Base-by-base conservation (phyloP, 2,329 filamentous ascomycete genomes). In the Aspergillus amoenus region DNA sequence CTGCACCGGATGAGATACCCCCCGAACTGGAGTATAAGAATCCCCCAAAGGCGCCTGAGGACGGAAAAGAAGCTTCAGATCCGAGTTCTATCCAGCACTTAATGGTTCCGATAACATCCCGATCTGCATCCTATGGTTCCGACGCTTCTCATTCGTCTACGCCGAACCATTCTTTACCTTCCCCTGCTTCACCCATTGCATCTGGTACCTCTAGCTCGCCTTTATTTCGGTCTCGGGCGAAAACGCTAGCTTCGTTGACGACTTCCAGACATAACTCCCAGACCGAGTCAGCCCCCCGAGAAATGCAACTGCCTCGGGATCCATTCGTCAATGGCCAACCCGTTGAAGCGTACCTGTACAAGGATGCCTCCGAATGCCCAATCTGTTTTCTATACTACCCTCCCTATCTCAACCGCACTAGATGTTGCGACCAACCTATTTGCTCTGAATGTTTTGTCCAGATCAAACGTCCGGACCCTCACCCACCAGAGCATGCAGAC, bases 391-490 rank as follows among this genome's bases (percentile, higher is more conserved):
- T 97, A 52, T 95, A 92, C 66, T 99, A 97, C 65, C 94, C 94
- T 0, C 92, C 92, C 3, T 95, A 95, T 70, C 82, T 99, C 30
- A 99, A 99, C 76, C 89, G 88, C 63, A 99, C 94, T 0, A 83
- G 94, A 64, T 99, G 94, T 72, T 99, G 94, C 73, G 92, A 96
- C 67, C 94, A 99, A 72, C 83, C 90, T 5, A 97, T 99, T 61
- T 99, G 94, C 76, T 97, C 93, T 42, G 94, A 99, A 77, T 99
- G 94, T 73, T 99, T 99, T 68, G 94, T 99, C 4, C 94, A 99
- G 73, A 99, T 99, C 72, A 97, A 97, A 73, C 86, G 94, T 42
- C 88, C 92, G 4, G 93, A 99, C 63, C 93, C 92, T 9, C 91
- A 97, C 72, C 86, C 92, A 40, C 91, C 91, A 1, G 91, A 96